phyloP scores from a whole-genome alignment of 345 rosid species.

The Eucalyptus cloeziana region DNA sequence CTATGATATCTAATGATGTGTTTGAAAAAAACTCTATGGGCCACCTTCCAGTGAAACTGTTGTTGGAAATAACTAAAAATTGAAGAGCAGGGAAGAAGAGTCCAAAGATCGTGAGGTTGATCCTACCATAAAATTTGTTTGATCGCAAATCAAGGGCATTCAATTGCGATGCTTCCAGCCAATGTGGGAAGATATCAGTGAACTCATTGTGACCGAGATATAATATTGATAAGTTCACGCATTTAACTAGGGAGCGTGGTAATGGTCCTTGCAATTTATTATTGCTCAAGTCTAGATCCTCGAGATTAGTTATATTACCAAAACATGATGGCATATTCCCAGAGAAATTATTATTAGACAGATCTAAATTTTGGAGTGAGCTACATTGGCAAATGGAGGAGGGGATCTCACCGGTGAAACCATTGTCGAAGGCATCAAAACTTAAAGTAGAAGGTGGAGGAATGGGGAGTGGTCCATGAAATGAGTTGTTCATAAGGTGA shows the following conservation, averaged over 20 bases:
- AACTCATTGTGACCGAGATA: accelerated
- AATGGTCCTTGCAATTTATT: not conserved
- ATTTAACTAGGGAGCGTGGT: not conserved
- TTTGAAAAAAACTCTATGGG: not conserved
- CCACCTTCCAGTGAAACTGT: not conserved
- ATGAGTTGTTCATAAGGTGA: accelerated
- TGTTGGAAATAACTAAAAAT: not conserved
- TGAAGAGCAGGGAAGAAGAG: not conserved
- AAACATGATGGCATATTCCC: not conserved
- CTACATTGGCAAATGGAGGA: not conserved
- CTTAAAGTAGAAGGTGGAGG: too few species aligned
- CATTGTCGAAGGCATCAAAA: accelerated
- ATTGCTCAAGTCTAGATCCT: accelerated
- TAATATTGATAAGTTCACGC: not conserved
- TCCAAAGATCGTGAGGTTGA: not conserved
- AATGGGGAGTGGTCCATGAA: not conserved
- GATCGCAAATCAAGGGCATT: accelerated
- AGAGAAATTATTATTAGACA: not conserved
- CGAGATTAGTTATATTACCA: not conserved
- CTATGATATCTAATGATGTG: not conserved
- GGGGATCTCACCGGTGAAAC: not conserved
- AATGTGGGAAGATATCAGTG: not conserved
- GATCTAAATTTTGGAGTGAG: accelerated
- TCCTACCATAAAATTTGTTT: not conserved
- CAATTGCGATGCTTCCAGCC: not conserved